phyloP scores from a whole-genome alignment of 2,329 filamentous ascomycete species.

The Trichoderma semiorbis region DNA sequence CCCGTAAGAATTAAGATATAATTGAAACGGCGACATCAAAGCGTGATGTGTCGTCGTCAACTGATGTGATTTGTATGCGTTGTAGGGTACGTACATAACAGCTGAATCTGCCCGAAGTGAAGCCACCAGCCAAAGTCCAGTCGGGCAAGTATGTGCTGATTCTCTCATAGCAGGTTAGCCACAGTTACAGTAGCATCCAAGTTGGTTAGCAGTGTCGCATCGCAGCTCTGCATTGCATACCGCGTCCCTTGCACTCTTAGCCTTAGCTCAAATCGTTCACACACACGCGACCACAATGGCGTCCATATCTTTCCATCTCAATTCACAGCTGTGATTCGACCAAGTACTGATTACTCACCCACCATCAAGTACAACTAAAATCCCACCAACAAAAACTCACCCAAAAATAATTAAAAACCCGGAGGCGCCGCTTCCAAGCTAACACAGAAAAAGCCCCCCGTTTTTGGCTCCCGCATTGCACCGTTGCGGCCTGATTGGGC shows the following conservation, averaged over 20 bases:
- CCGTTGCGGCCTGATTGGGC: slow-evolving; percentile 2
- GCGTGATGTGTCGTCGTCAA: not conserved
- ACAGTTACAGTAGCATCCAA: not conserved
- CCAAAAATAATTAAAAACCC: not conserved
- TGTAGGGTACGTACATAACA: not conserved
- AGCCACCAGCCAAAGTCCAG: not conserved
- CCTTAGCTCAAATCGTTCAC: too few species aligned
- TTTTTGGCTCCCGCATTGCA: not conserved
- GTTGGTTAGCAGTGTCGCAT: not conserved
- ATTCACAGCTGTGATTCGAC: not conserved
- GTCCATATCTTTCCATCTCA: too few species aligned
- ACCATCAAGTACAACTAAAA: not conserved
- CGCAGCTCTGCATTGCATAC: not conserved
- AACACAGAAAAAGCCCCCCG: not conserved
- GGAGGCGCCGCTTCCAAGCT: not conserved
- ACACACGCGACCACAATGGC: too few species aligned
- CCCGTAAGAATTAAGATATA: too few species aligned
- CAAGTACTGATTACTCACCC: not conserved
- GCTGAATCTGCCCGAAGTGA: not conserved
- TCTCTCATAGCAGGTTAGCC: not conserved
- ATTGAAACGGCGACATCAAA: not conserved
- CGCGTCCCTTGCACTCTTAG: not conserved
- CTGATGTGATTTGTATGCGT: not conserved
- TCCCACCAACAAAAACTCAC: not conserved
- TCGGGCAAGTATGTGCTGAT: not conserved